phyloP scores from a whole-genome alignment of 2,329 filamentous ascomycete species.

The Thyridium curvatum region DNA sequence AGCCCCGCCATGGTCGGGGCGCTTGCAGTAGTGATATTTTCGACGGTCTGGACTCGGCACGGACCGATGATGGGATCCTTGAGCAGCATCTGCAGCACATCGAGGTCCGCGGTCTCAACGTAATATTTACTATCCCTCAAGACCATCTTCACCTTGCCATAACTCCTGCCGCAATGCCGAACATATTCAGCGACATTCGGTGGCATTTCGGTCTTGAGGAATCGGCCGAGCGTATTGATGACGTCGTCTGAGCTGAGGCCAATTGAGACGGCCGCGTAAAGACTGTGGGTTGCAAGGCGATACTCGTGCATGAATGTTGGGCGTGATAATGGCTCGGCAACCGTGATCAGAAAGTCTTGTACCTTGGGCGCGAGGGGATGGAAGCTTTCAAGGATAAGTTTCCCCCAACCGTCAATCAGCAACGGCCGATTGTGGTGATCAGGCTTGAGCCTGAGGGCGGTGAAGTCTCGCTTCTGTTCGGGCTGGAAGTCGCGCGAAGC shows the following conservation, averaged over 20 bases:
- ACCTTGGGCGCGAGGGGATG: conserved; percentile 78
- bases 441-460: conserved; percentile 72
- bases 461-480: no score
- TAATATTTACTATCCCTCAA: conserved; percentile 89
- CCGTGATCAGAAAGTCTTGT: conserved; percentile 88
- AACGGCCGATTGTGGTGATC: conserved; percentile 88
- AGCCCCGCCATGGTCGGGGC: conserved; percentile 77
- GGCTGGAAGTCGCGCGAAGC: no score
- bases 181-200: conserved; percentile 73
- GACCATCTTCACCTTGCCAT: conserved; percentile 89
- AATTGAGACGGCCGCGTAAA: conserved; percentile 89
- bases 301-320: conserved; percentile 91
- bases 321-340: conserved; percentile 82
- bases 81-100: conserved; percentile 75
- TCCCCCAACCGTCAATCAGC: conserved; percentile 72
- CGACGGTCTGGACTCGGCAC: conserved; percentile 64
- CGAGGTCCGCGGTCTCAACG: conserved; percentile 80
- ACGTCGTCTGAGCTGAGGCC: conserved; percentile 82
- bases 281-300: conserved; percentile 77
- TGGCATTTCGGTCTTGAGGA: conserved; percentile 82
- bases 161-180: conserved; percentile 74
- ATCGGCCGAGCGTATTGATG: conserved; percentile 74
- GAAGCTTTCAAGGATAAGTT: conserved; percentile 89
- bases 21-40: conserved; percentile 65
- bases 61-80: conserved; percentile 74